Evolutionary conservation across 345 rosid genomes (phyloP), one percentile per base, ranked within the genome.

Genomic region (Arabidopsis thaliana): DNA sequence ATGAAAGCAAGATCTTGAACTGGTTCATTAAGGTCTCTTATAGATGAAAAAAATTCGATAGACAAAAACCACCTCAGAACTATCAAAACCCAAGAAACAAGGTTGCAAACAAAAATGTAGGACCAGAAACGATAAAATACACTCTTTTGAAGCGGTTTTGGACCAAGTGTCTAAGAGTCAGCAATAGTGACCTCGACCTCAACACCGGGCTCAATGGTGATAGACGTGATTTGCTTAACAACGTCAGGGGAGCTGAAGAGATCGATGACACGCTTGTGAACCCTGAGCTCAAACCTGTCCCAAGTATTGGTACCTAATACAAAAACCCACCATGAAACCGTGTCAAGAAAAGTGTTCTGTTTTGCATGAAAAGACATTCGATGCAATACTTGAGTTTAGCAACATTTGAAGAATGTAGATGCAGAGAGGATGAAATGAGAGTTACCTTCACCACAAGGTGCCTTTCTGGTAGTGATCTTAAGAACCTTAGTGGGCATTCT

Each of bases 371-470:
- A 5, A 1, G 11, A 48, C 24, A 7, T 48, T 48, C 6, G 24
- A 1, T n/a, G 13, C 7, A n/a, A 5, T 0, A 4, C 14, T 45
- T 45, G 68, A 52, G 37, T 6, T 12, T 5, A 41, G 22, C 24
- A 68, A 16, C 60, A 60, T 16, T 16, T 40, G 12, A 12, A 12
- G 40, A 72, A 4, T 3, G 8, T 37, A 38, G 1, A 16, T 24
- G 11, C 0, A 32, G 28, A 52, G 38, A 41, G 14, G 11, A 41
- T 41, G 42, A 20, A 8, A 4, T 36, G 59, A 36, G 16, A 13
- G 32, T 84, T 84, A 84, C 90, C 90, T 86, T 86, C 90, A 75
- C 90, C 88, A 78, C 88, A 84, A 24, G 90, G 88, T 10, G 88
- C 72, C 73, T 86, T 86, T 77, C 90, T 81, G 40, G 90, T 86